Conservation (phyloP, 2,329 filamentous ascomycete species). For the Dothistroma pini region DNA sequence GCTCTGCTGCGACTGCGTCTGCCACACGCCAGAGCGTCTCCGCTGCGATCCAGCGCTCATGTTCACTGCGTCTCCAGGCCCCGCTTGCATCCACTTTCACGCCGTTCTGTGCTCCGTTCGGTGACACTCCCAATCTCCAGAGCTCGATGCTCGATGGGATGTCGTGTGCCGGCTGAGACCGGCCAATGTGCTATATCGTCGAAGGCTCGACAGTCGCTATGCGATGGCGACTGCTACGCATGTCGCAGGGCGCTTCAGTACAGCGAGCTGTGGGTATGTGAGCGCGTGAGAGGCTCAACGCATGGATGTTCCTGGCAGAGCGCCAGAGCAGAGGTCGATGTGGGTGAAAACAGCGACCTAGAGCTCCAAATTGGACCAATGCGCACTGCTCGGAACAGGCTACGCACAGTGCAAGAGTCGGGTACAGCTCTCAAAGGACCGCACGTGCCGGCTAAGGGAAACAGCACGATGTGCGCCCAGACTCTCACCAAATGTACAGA, state of each 20-base stretch:
- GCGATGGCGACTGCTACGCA: conserved; percentile 6
- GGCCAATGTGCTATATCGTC: conserved; percentile 4
- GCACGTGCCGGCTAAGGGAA: too few species aligned
- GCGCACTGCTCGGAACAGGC: too few species aligned
- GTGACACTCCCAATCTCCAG: conserved; percentile 1
- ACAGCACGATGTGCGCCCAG: too few species aligned
- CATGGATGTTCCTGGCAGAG: background rate
- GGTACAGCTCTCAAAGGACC: too few species aligned
- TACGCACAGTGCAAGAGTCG: too few species aligned
- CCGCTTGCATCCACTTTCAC: background rate
- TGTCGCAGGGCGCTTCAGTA: background rate
- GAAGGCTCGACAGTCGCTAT: conserved; percentile 6
- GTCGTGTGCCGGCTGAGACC: background rate
- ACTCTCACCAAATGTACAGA: too few species aligned
- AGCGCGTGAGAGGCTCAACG: background rate
- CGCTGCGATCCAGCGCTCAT: conserved; percentile 21
- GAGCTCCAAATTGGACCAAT: background rate
- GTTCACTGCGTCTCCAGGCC: background rate
- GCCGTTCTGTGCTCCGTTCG: background rate
- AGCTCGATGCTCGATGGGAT: background rate
- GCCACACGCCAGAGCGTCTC: conserved; percentile 23
- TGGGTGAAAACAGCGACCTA: background rate
- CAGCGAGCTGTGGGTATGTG: background rate
- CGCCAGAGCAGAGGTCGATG: background rate
- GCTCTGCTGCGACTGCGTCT: conserved; percentile 3